Base-by-base conservation (phyloP, 257 asterid species). In the Rehmannia glutinosa region DNA sequence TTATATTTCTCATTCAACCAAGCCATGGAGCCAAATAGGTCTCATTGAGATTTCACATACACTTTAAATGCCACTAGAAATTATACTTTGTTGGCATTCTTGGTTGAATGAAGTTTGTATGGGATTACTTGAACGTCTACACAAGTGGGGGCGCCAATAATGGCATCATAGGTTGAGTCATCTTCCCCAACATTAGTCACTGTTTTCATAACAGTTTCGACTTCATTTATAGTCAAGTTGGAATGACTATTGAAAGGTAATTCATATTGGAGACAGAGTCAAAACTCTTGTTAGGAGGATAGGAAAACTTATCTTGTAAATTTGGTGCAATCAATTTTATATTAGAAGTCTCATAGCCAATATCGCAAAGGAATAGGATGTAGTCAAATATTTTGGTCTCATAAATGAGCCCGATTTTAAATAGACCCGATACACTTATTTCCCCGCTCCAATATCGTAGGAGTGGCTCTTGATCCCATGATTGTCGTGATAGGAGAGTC, bases 391-490 rank as follows among this genome's bases (percentile, higher is more conserved):
- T 13, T 39, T 53, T 81, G 4, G 86, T 86, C 79, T 86, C 87
- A 9, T 79, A 86, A 49, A 86, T 73, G n/a, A 86, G 75, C 64
- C 92, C 89, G 1, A 87, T 89, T 21, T 83, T 71, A 33, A 81
- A 16, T 12, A 86, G 73, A 25, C 68, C 70, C 3, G 85, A 43
- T 5, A 64, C 66, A 51, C 72, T 83, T 17, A 73, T 72, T 76
- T 15, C 53, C 92, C 89, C 0, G 87, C 77, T 23, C 89, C 89
- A 16, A 67, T 58, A 33, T 86, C 84, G 12, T 74, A 81, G 86
- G 89, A 4, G 85, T 78, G 20, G 85, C 82, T 39, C 3, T 20
- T 3, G 75, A 23, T 27, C 92, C 92, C 1, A 51, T 30, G 30
- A 41, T 20, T 24, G 76, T 75, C 5, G 74, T 81, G 46, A 79